These are phyloP conservation scores for Tylopilus cervinicoccineus DNA, from an alignment of 768 basidiomycete genomes.

Conservation along the genomic window DNA sequence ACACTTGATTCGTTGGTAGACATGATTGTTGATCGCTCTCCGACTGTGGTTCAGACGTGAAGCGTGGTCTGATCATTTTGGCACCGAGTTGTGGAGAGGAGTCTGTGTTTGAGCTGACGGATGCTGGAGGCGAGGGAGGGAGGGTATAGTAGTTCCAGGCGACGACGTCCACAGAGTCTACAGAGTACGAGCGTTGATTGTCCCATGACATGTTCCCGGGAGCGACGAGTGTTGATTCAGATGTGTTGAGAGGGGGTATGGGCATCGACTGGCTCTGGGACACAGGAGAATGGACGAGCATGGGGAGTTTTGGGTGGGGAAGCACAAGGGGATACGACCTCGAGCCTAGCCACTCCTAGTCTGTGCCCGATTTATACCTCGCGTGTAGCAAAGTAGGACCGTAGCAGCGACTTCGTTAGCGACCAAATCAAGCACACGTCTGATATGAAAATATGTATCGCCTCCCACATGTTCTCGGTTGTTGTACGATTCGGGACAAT, in stretches of 20 bases:
- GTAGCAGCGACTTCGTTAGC: slow-evolving; percentile 23
- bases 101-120: slow-evolving; percentile 40
- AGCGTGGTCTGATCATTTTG: slow-evolving; percentile 49
- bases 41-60: slow-evolving; percentile 40
- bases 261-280: slow-evolving; percentile 33
- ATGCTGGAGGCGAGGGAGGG: slow-evolving; percentile 46
- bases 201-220: slow-evolving; percentile 47
- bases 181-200: slow-evolving; percentile 36
- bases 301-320: slow-evolving; percentile 10
- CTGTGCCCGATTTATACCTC: slow-evolving; percentile 29
- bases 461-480: slow-evolving; percentile 30
- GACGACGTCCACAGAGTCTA: slow-evolving; percentile 35
- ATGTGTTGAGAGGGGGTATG: slow-evolving; percentile 57
- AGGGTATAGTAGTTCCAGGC: slow-evolving; percentile 47
- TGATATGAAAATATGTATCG: slow-evolving; percentile 32
- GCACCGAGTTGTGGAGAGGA: slow-evolving; percentile 45
- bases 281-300: slow-evolving; percentile 11
- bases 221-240: slow-evolving; percentile 56
- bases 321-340: slow-evolving; percentile 18
- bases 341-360: slow-evolving; percentile 17
- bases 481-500: slow-evolving; percentile 24
- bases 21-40: slow-evolving; percentile 51
- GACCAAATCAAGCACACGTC: slow-evolving; percentile 32
- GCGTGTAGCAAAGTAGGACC: slow-evolving; percentile 27
- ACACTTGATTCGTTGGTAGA: slow-evolving; percentile 69